Percentiles rank a stretch among this genome's conserved stretches.
Evolutionary conservation across 148 eudicot genomes (phyloP).

Genomic region (Diospyros kaki): DNA sequence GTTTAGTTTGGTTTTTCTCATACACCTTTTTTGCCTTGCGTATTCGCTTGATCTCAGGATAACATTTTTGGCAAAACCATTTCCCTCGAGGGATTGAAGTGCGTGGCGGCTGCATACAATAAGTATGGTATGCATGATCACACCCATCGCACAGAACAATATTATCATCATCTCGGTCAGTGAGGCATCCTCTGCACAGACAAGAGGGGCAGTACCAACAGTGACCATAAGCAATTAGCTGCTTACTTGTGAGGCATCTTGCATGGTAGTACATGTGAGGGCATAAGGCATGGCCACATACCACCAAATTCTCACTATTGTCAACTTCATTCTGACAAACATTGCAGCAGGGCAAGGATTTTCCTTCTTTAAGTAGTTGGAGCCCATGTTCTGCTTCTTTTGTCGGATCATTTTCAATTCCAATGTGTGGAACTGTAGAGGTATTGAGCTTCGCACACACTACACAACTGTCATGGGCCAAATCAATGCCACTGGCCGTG

Average conservation of each 20-base stretch:
- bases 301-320: slow-evolving; percentile 38
- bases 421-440: slow-evolving; percentile 19
- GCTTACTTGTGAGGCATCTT: slow-evolving; percentile 67
- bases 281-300: slow-evolving; percentile 73
- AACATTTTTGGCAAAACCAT: slow-evolving; percentile 85
- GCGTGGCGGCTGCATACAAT: slow-evolving; percentile 82
- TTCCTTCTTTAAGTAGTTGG: slow-evolving; percentile 30
- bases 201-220: slow-evolving; percentile 98
- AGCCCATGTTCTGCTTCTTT: slow-evolving; percentile 34
- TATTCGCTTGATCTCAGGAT: slow-evolving; percentile 48
- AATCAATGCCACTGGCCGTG: slow-evolving; percentile 42
- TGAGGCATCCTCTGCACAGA: slow-evolving; percentile 77
- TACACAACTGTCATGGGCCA: slow-evolving; percentile 68
- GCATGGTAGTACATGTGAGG: slow-evolving; percentile 65
- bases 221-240: slow-evolving; percentile 48
- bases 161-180: slow-evolving; percentile 69
- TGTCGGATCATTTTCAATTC: slow-evolving; percentile 17
- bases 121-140: slow-evolving; percentile 86
- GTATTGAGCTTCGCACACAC: slow-evolving; percentile 67
- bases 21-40: slow-evolving; percentile 44
- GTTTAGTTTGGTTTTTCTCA: slow-evolving; percentile 32
- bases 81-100: slow-evolving; percentile 52
- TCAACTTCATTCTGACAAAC: slow-evolving; percentile 42
- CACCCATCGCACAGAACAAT: slow-evolving; percentile 87
- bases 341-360: slow-evolving; percentile 34